Percentiles rank a stretch among this genome's conserved stretches.
These are phyloP conservation scores for Termitomyces sp. DNA, from an alignment of 768 basidiomycete species.

Conservation along the genomic window DNA sequence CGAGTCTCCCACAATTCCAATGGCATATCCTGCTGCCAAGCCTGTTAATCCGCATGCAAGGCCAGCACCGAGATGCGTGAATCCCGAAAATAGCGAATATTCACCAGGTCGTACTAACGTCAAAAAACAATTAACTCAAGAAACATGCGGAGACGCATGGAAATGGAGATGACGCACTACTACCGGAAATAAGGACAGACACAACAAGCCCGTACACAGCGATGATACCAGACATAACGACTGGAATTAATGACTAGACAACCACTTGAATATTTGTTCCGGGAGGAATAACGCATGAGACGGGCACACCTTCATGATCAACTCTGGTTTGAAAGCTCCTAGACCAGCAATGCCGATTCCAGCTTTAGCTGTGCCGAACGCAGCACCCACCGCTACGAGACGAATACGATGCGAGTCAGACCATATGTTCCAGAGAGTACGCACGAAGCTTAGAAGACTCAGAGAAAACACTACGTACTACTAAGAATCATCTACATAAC, in stretches of 20 bases:
- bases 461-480: slow-evolving; percentile 50
- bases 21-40: slow-evolving; percentile 89
- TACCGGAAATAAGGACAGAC: slow-evolving; percentile 83
- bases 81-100: slow-evolving; percentile 83
- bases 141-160: background rate
- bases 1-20: slow-evolving; percentile 90
- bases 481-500: slow-evolving; percentile 82
- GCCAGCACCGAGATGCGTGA: slow-evolving; percentile 89
- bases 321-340: slow-evolving; percentile 89
- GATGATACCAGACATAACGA: slow-evolving; percentile 98
- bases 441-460: background rate
- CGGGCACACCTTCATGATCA: slow-evolving; percentile 89
- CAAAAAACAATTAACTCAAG: background rate
- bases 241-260: slow-evolving; percentile 82
- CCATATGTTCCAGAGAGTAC: background rate
- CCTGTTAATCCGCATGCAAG: slow-evolving; percentile 89
- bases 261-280: background rate
- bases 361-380: slow-evolving; percentile 93
- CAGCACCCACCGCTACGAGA: slow-evolving; percentile 78
- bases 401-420: slow-evolving; percentile 3
- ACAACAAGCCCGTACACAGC: slow-evolving; percentile 97
- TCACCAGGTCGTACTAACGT: slow-evolving; percentile 54
- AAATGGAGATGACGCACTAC: slow-evolving; percentile 25
- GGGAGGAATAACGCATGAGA: background rate
- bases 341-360: slow-evolving; percentile 97